Base-by-base conservation (phyloP, 257 asterid species). In the Jasminum sambac region DNA sequence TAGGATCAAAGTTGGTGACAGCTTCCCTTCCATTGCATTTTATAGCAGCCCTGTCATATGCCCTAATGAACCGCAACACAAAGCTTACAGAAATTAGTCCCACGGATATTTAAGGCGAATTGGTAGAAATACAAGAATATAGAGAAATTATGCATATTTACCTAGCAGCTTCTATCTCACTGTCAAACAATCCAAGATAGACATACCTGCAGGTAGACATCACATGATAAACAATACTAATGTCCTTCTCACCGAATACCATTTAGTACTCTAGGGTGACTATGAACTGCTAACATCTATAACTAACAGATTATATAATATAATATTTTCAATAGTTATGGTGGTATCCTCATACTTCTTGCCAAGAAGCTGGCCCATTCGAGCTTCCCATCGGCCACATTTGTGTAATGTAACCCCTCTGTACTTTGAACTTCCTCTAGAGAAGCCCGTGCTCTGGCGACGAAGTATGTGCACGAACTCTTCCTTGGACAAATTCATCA, bases 341-440 rank as follows among this genome's bases (percentile, higher is more conserved):
- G 34, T 10, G 34, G 62, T 55, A 10, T 25, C 57, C 57, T 74
- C 95, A 78, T 75, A 93, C 98, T 94, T 94, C 90, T 90, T 94
- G 80, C 98, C 98, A 73, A 94, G 98, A 75, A 88, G 89, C 79
- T 94, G 98, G 55, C 98, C 98, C 97, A 94, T 89, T 70, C 97
- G 85, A 79, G 98, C 98, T 80, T 94, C 98, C 98, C 98, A 94
- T 41, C 96, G 89, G 41, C 98, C 98, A 78, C 98, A 94, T 88
- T 89, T 94, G 84, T 94, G 97, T 80, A 89, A 77, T 30, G 98
- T 90, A 50, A 94, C 98, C 57, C 97, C 98, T 79, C 98, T 87
- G 79, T 87, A 94, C 76, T 89, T 90, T 0, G 97, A 94, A 80
- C 92, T 90, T 38, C 98, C 98, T 84, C 98, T 82, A 10, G 98